Evolutionary conservation across 768 basidiomycete genomes (phyloP).

Genomic region (Strobilomyces confusus): DNA sequence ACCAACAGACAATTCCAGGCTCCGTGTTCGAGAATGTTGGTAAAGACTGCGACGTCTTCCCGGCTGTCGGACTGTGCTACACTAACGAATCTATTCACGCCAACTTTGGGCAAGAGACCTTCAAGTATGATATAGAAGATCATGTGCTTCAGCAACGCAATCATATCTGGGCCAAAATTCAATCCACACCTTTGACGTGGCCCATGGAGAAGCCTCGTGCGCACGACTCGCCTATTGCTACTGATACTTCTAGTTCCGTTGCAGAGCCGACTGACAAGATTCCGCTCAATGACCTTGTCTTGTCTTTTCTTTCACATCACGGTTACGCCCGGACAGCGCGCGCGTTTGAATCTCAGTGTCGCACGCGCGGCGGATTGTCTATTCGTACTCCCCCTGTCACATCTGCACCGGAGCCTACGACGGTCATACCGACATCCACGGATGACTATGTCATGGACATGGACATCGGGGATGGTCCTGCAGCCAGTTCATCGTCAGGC

Average conservation of each 20-base stretch:
- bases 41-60: constrained; percentile 65
- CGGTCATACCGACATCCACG: constrained; percentile 9
- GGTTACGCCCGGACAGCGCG: constrained; percentile 73
- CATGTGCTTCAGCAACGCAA: constrained; percentile 73
- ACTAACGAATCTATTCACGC: constrained; percentile 71
- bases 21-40: constrained; percentile 71
- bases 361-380: constrained; percentile 23
- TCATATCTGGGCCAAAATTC: constrained; percentile 62
- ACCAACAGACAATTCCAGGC: constrained; percentile 37
- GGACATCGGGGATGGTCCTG: constrained; percentile 31
- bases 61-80: constrained; percentile 86
- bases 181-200: constrained; percentile 52
- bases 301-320: constrained; percentile 79
- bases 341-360: constrained; percentile 56
- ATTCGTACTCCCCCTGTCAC: neutral
- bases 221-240: constrained; percentile 5
- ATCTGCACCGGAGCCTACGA: constrained; percentile 1
- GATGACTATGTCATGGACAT: constrained; percentile 48
- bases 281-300: constrained; percentile 67
- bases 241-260: constrained; percentile 1
- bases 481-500: constrained; percentile 9
- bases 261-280: constrained; percentile 51
- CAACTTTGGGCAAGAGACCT: constrained; percentile 86
- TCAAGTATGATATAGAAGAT: constrained; percentile 87
- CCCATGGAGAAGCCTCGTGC: constrained; percentile 19